phyloP scores from a whole-genome alignment of 2,329 filamentous ascomycete genomes.

The Diaporthe citrichinensis region DNA sequence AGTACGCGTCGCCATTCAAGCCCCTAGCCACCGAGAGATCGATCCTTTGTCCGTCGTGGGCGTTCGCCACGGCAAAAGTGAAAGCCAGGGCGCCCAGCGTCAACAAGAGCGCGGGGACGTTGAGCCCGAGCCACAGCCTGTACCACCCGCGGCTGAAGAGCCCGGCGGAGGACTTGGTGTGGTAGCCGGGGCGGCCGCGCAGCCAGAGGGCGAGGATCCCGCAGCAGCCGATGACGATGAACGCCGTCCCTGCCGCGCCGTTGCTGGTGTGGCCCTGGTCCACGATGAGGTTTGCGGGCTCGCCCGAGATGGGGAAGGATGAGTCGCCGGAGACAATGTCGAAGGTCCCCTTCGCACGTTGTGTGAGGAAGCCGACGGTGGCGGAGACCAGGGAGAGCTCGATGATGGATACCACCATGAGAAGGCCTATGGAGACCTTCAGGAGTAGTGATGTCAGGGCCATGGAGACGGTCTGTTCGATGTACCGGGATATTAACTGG shows the following conservation, averaged over 20 bases:
- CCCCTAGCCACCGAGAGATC: conserved; percentile 46
- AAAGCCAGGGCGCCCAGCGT: conserved; percentile 54
- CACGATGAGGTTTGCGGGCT: conserved; percentile 52
- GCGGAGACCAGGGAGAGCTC: conserved; percentile 56
- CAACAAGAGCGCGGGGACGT: conserved; percentile 53
- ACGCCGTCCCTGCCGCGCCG: conserved; percentile 55
- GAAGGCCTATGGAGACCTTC: conserved; percentile 48
- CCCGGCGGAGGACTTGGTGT: conserved; percentile 39
- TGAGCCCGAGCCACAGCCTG: conserved; percentile 52
- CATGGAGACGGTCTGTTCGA: conserved; percentile 32
- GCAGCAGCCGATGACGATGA: conserved; percentile 52
- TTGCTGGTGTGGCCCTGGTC: conserved; percentile 59
- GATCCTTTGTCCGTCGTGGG: conserved; percentile 51
- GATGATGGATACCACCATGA: conserved; percentile 55
- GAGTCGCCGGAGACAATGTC: conserved; percentile 45
- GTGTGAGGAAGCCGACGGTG: conserved; percentile 56
- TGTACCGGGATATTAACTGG: background rate
- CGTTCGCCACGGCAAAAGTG: conserved; percentile 52
- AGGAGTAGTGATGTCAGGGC: conserved; percentile 41
- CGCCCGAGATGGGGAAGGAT: conserved; percentile 48
- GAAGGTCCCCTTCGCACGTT: conserved; percentile 48
- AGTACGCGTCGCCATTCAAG: conserved; percentile 48
- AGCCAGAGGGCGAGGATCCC: conserved; percentile 51
- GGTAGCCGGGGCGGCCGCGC: conserved; percentile 46
- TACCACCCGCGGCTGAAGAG: conserved; percentile 46